These are phyloP conservation scores for Phaeophleospora eucalypticola DNA, from an alignment of 2,329 filamentous ascomycete genomes.

Conservation along the genomic window DNA sequence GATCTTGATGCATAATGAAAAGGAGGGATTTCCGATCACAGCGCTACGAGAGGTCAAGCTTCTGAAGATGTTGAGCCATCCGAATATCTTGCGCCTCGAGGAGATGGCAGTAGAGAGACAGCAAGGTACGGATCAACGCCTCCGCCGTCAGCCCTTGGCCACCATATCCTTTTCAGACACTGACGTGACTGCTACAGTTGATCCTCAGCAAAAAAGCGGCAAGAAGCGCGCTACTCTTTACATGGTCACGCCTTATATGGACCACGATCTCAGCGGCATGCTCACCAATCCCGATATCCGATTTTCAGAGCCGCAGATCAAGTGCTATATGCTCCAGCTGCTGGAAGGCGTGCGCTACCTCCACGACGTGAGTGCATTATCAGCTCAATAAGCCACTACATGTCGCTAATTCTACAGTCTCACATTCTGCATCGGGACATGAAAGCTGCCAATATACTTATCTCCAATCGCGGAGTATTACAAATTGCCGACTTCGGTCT, in stretches of 20 bases:
- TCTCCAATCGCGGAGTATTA: constrained; percentile 87
- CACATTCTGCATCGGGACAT: constrained; percentile 93
- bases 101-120: constrained; percentile 96
- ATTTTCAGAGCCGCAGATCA: constrained; percentile 87
- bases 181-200: constrained; percentile 16
- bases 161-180: constrained; percentile 6
- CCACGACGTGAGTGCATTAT: constrained; percentile 57
- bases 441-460: constrained; percentile 96
- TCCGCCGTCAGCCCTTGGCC: constrained; percentile 1
- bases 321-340: constrained; percentile 94
- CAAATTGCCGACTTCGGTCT: constrained; percentile 98
- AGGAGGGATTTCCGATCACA: constrained; percentile 98
- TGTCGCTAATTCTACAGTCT: constrained; percentile 27
- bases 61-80: constrained; percentile 87
- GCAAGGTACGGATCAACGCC: constrained; percentile 52
- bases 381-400: not conserved
- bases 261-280: constrained; percentile 94
- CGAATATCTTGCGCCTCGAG: constrained; percentile 79
- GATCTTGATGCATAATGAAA: constrained; percentile 99
- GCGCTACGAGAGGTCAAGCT: constrained; percentile 96
- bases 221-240: constrained; percentile 76
- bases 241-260: constrained; percentile 99
- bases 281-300: constrained; percentile 89
- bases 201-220: constrained; percentile 39
- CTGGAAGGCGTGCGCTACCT: constrained; percentile 86